Conservation (phyloP, 352 stramenopile species). For the Phytopythium montanum region DNA sequence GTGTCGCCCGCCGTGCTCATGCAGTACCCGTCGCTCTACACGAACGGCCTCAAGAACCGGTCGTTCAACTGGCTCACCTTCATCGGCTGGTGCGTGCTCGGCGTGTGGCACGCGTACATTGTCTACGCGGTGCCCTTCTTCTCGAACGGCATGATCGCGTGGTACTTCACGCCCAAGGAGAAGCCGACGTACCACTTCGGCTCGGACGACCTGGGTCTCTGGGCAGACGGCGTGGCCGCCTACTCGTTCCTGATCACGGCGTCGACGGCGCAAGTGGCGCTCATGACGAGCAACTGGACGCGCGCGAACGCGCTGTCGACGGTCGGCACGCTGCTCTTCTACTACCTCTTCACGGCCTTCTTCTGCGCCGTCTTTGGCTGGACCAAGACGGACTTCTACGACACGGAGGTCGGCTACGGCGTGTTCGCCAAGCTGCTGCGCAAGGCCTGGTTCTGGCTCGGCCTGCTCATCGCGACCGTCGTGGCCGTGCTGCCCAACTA, state of each 20-base stretch:
- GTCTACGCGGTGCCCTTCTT: conserved; percentile 85
- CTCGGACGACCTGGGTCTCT: conserved; percentile 70
- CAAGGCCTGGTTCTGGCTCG: conserved; percentile 86
- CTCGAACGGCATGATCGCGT: conserved; percentile 77
- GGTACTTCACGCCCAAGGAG: conserved; percentile 66
- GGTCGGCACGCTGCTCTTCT: conserved; percentile 81
- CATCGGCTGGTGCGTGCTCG: conserved; percentile 81
- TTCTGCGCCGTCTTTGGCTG: conserved; percentile 77
- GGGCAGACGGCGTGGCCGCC: conserved; percentile 72
- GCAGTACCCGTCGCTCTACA: conserved; percentile 88
- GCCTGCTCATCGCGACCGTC: conserved; percentile 55
- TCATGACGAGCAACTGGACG: conserved; percentile 91
- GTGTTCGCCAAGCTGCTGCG: conserved; percentile 56
- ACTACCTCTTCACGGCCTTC: conserved; percentile 83
- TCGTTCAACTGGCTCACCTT: conserved; percentile 90
- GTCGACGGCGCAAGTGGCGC: conserved; percentile 77
- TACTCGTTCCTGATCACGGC: conserved; percentile 87
- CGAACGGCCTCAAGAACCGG: conserved; percentile 85
- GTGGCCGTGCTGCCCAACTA: conserved; percentile 78
- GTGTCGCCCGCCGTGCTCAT: conserved; percentile 85
- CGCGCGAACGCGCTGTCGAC: conserved; percentile 65
- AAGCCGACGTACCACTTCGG: conserved; percentile 54
- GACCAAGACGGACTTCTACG: conserved; percentile 75
- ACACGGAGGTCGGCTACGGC: conserved; percentile 70
- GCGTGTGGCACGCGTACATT: conserved; percentile 86